phyloP scores from a whole-genome alignment of 176 grass and related monocot genomes.

The Guadua angustifolia region DNA sequence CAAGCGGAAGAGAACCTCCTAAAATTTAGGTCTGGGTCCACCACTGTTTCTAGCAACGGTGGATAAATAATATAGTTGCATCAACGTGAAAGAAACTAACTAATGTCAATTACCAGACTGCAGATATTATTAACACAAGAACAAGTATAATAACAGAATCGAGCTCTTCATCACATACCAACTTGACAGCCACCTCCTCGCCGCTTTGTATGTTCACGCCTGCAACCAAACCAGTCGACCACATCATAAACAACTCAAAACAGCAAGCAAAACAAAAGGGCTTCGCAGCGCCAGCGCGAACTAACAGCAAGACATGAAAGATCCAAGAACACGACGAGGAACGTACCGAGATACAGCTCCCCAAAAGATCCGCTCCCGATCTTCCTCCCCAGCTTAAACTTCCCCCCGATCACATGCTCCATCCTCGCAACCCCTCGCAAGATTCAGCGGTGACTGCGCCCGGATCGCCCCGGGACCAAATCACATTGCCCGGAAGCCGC shows the following conservation, averaged over 20 bases:
- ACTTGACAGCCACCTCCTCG: slow-evolving; percentile 63
- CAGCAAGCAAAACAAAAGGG: background rate
- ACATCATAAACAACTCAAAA: slow-evolving; percentile 15
- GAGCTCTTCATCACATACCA: slow-evolving; percentile 51
- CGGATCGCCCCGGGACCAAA: slow-evolving; percentile 31
- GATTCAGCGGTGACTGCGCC: slow-evolving; percentile 37
- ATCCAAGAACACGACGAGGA: slow-evolving; percentile 20
- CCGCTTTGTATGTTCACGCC: slow-evolving; percentile 63
- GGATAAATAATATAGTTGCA: background rate
- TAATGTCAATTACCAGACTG: background rate
- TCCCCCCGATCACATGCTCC: slow-evolving; percentile 83
- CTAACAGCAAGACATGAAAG: slow-evolving; percentile 6
- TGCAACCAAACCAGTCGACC: slow-evolving; percentile 27
- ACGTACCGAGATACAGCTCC: slow-evolving; percentile 84
- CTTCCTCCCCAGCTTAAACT: slow-evolving; percentile 95
- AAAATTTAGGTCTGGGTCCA: too few species aligned
- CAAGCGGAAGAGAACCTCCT: too few species aligned
- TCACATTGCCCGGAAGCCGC: slow-evolving; percentile 56
- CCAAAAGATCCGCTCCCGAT: slow-evolving; percentile 97
- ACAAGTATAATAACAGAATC: slow-evolving; percentile 8
- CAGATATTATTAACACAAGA: background rate
- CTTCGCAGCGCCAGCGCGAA: background rate
- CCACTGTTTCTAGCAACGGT: background rate
- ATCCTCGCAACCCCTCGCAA: slow-evolving; percentile 46
- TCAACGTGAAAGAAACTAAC: background rate